Conservation (phyloP, 305 asterid species). For the Solanum aculeatissimum region DNA sequence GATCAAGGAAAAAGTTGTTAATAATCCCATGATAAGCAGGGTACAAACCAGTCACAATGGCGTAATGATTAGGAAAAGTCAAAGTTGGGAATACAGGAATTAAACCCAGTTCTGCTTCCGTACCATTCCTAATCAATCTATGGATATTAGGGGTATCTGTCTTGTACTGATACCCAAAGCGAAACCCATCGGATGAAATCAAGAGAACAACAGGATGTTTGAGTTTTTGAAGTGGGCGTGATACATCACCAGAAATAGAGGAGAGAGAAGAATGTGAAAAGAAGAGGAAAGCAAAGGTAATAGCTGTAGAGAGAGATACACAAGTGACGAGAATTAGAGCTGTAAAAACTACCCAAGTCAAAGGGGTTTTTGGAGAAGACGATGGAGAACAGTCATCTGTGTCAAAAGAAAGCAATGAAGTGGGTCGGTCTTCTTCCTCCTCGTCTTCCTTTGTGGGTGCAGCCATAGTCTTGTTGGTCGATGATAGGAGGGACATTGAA, state of each 20-base stretch:
- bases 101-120: slow-evolving; percentile 62
- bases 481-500: background rate
- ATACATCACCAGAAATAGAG: background rate
- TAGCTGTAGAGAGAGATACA: slow-evolving; percentile 42
- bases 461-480: slow-evolving; percentile 7
- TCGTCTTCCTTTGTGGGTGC: slow-evolving; percentile 20
- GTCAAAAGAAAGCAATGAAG: slow-evolving; percentile 31
- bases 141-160: slow-evolving; percentile 47
- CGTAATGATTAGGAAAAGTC: slow-evolving; percentile 74
- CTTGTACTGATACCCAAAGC: slow-evolving; percentile 77
- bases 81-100: slow-evolving; percentile 70
- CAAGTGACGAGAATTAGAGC: slow-evolving; percentile 34
- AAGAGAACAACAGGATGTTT: slow-evolving; percentile 50
- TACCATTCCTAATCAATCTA: slow-evolving; percentile 48
- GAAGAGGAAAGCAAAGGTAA: slow-evolving; percentile 40
- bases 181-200: slow-evolving; percentile 58
- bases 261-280: slow-evolving; percentile 10
- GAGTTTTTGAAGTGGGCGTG: slow-evolving; percentile 37
- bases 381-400: slow-evolving; percentile 19
- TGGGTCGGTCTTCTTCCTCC: slow-evolving; percentile 26
- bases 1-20: slow-evolving; percentile 49
- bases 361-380: background rate
- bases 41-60: slow-evolving; percentile 74
- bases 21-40: slow-evolving; percentile 73
- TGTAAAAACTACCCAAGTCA: slow-evolving; percentile 12